Percentiles rank a stretch among this genome's conserved stretches.
Conservation (phyloP, 2,329 filamentous ascomycete genomes). For the Myriosclerotinia duriaeana region DNA sequence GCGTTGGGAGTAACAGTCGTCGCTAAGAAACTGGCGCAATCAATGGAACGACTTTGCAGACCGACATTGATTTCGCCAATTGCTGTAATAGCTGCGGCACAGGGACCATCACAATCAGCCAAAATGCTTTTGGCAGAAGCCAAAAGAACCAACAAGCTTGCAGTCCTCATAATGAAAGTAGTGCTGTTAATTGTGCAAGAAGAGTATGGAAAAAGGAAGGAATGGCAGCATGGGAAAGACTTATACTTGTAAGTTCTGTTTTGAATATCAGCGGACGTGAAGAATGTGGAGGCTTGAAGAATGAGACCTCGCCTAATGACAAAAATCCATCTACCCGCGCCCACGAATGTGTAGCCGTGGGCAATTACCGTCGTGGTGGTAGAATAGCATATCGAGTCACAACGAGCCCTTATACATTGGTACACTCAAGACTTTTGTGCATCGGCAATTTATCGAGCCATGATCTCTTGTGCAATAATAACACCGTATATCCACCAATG, state of each 20-base stretch:
- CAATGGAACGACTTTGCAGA: conserved; percentile 18
- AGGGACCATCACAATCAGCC: conserved; percentile 12
- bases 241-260: conserved; percentile 18
- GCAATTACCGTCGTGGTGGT: not conserved
- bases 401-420: not conserved
- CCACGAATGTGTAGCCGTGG: not conserved
- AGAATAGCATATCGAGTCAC: not conserved
- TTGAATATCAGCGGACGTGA: conserved; percentile 10
- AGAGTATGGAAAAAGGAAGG: no score
- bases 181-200: no score
- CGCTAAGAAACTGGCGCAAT: conserved; percentile 11
- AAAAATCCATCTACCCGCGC: not conserved
- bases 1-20: conserved; percentile 18
- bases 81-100: conserved; percentile 19
- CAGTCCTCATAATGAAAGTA: conserved; percentile 20
- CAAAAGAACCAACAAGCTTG: conserved; percentile 19
- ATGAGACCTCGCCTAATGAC: not conserved
- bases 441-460: not conserved
- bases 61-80: conserved; percentile 18
- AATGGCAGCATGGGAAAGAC: conserved; percentile 10
- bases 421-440: not conserved
- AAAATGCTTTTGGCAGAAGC: conserved; percentile 1
- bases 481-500: not conserved
- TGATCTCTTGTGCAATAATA: not conserved
- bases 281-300: conserved; percentile 19